A percentile compares a stretch with the other conserved stretches of the same genome.
Conservation (phyloP, 2,329 filamentous ascomycete genomes). For the Apiospora malaysiana region DNA sequence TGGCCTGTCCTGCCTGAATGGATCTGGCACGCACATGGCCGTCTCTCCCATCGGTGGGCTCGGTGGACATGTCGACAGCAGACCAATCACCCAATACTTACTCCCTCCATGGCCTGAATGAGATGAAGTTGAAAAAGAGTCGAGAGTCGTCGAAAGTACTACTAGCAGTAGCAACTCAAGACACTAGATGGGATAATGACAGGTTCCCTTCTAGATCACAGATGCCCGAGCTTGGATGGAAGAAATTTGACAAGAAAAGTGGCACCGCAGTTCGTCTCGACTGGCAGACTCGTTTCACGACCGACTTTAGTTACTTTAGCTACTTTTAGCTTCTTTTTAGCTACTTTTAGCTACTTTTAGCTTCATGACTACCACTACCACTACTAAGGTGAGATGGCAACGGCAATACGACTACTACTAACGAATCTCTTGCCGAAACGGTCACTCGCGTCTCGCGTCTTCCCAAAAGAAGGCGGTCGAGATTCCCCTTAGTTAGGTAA, state of each 20-base stretch:
- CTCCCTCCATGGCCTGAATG: not conserved
- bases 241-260: constrained; percentile 9
- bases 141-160: too few relatives aligned
- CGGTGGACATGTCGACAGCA: not conserved
- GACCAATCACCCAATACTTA: not conserved
- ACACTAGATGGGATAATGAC: not conserved
- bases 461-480: not conserved
- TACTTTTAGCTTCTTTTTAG: too few relatives aligned
- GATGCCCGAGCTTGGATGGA: not conserved
- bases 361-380: too few relatives aligned
- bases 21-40: not conserved
- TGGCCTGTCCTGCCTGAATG: not conserved
- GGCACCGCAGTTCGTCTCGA: not conserved
- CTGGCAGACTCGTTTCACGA: not conserved
- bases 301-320: not conserved
- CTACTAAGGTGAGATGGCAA: too few relatives aligned
- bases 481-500: not conserved
- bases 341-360: too few relatives aligned
- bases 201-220: not conserved
- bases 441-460: not conserved
- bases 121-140: not conserved
- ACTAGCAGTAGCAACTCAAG: not conserved
- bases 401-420: not conserved
- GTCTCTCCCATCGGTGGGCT: not conserved
- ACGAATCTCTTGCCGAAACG: not conserved